Conservation (phyloP, 2,329 filamentous ascomycete species). For the Cercospora nicotianae region DNA sequence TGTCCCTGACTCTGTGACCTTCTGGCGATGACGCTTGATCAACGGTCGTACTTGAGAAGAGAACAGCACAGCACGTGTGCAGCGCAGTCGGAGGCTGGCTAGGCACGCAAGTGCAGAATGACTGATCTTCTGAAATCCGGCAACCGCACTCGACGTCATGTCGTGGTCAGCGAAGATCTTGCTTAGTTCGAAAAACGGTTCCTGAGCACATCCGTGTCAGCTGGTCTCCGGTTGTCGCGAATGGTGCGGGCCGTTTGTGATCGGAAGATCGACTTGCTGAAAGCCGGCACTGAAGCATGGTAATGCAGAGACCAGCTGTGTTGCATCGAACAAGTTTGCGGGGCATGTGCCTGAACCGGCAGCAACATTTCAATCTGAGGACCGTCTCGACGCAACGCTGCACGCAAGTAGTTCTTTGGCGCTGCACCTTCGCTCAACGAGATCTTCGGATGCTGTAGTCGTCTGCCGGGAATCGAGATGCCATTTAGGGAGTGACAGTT, state of each 20-base stretch:
- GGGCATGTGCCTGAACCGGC: background rate
- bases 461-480: background rate
- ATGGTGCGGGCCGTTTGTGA: constrained; percentile 1
- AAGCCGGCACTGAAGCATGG: background rate
- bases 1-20: background rate
- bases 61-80: background rate
- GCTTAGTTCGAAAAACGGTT: background rate
- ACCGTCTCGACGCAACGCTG: background rate
- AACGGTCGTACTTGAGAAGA: background rate
- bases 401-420: background rate
- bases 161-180: background rate
- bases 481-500: background rate
- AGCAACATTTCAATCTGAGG: background rate
- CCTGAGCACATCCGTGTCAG: background rate
- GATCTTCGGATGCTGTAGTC: background rate
- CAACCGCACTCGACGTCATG: background rate
- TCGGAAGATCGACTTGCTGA: background rate
- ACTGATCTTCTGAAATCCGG: background rate
- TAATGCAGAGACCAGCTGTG: background rate
- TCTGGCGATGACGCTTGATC: background rate
- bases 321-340: constrained; percentile 5
- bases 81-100: background rate
- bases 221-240: constrained; percentile 4
- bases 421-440: background rate
- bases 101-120: background rate